These are phyloP conservation scores for Ophiocordyceps robertsii DNA, from an alignment of 2,329 filamentous ascomycete species.

Conservation along the genomic window DNA sequence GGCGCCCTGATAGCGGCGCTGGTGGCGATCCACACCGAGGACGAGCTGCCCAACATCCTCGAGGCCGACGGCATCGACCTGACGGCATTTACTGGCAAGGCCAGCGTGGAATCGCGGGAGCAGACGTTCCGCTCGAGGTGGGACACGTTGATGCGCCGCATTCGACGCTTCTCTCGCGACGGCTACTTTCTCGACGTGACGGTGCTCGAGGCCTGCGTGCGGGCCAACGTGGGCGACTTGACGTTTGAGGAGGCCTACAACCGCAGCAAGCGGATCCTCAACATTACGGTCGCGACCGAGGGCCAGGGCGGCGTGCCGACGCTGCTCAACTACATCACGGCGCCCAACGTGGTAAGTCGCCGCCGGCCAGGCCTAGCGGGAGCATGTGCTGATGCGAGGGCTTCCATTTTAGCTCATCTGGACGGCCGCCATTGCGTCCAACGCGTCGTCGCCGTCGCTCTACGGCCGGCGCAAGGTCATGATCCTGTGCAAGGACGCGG, in stretches of 20 bases:
- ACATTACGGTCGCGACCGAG: conserved; percentile 77
- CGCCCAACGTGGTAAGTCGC: conserved; percentile 71
- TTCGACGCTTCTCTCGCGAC: conserved; percentile 56
- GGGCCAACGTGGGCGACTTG: conserved; percentile 72
- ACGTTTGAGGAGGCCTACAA: conserved; percentile 90
- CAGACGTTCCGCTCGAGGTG: conserved; percentile 28
- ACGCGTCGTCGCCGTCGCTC: conserved; percentile 50
- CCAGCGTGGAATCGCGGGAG: conserved; percentile 15
- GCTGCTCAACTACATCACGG: conserved; percentile 81
- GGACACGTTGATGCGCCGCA: conserved; percentile 51
- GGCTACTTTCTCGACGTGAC: conserved; percentile 76
- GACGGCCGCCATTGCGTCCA: conserved; percentile 67
- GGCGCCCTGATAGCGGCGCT: conserved; percentile 82
- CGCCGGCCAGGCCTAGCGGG: not conserved
- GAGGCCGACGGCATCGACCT: conserved; percentile 72
- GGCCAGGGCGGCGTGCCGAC: conserved; percentile 66
- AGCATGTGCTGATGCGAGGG: no score
- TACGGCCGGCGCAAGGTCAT: conserved; percentile 49
- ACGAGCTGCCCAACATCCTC: conserved; percentile 66
- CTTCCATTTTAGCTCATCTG: conserved; percentile 52
- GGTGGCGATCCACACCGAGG: conserved; percentile 75
- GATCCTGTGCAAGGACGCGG: conserved; percentile 66
- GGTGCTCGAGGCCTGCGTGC: conserved; percentile 72
- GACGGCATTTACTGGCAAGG: conserved; percentile 52
- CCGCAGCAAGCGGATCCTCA: conserved; percentile 72